These are phyloP conservation scores for Salvia splendens DNA, from an alignment of 257 asterid species.

Conservation along the genomic window DNA sequence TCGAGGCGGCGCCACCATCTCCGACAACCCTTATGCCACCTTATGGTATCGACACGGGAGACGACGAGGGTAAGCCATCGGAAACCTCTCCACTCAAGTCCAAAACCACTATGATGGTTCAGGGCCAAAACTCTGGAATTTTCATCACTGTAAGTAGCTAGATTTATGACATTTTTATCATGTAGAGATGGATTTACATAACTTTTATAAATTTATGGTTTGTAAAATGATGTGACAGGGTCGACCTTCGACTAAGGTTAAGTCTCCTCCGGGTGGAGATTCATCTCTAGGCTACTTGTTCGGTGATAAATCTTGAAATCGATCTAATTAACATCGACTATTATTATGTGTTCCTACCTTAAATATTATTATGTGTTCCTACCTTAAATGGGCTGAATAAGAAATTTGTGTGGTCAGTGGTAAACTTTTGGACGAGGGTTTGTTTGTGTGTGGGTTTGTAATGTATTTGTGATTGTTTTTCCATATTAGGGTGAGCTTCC, in stretches of 20 bases:
- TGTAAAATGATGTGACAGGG: slow-evolving; percentile 18
- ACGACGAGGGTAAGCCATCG: slow-evolving; percentile 18
- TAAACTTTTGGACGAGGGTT: slow-evolving; percentile 30
- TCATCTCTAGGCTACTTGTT: slow-evolving; percentile 46
- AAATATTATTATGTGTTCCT: background rate
- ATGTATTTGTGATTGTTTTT: background rate
- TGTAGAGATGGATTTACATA: no score
- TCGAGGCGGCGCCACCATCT: slow-evolving; percentile 22
- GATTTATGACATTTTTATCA: no score
- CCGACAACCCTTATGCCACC: slow-evolving; percentile 26
- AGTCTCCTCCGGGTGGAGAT: slow-evolving; percentile 43
- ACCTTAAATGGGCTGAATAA: background rate
- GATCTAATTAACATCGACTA: background rate
- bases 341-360: background rate
- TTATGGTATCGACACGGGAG: slow-evolving; percentile 26
- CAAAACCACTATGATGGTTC: slow-evolving; percentile 10
- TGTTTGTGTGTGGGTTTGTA: slow-evolving; percentile 19
- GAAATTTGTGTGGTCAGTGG: background rate
- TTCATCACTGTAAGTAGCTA: slow-evolving; percentile 29
- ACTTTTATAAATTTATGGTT: no score
- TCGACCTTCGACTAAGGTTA: slow-evolving; percentile 47
- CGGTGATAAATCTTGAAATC: slow-evolving; percentile 33
- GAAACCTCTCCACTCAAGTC: slow-evolving; percentile 15
- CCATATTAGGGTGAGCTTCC: background rate
- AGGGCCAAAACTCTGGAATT: slow-evolving; percentile 27